Conservation (phyloP, 352 stramenopile genomes). For the Phytophthora aleatoria region DNA sequence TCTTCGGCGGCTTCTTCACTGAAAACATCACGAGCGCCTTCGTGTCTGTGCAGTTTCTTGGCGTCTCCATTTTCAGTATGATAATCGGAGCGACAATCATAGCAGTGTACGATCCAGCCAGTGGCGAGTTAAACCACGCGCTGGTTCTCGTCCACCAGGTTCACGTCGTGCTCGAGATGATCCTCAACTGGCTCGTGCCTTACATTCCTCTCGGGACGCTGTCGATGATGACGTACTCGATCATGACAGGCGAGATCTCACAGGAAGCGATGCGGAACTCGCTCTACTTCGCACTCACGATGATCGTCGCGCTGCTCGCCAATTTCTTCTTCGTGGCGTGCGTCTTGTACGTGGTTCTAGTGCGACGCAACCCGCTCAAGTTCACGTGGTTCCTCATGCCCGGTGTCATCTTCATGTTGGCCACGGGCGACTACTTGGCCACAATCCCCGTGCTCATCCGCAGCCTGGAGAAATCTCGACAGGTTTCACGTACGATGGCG, state of each 20-base stretch:
- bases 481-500: slow-evolving; percentile 66
- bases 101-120: slow-evolving; percentile 47
- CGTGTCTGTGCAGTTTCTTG: slow-evolving; percentile 45
- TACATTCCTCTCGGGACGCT: slow-evolving; percentile 57
- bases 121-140: slow-evolving; percentile 51
- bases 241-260: slow-evolving; percentile 54
- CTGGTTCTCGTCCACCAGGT: slow-evolving; percentile 65
- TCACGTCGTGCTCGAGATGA: slow-evolving; percentile 62
- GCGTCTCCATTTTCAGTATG: slow-evolving; percentile 62
- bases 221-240: slow-evolving; percentile 56
- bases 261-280: slow-evolving; percentile 34
- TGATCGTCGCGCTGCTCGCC: slow-evolving; percentile 43
- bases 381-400: slow-evolving; percentile 64
- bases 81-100: slow-evolving; percentile 56
- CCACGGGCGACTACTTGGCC: slow-evolving; percentile 49
- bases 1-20: slow-evolving; percentile 57
- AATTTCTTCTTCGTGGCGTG: slow-evolving; percentile 66
- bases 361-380: slow-evolving; percentile 66
- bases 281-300: slow-evolving; percentile 48
- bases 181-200: slow-evolving; percentile 70
- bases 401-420: slow-evolving; percentile 59
- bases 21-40: slow-evolving; percentile 68
- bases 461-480: slow-evolving; percentile 61
- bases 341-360: slow-evolving; percentile 55
- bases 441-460: slow-evolving; percentile 68